Evolutionary conservation across 2,329 filamentous ascomycete species (phyloP), one percentile per base, ranked within the genome.

Genomic region (Alternaria consortialis): DNA sequence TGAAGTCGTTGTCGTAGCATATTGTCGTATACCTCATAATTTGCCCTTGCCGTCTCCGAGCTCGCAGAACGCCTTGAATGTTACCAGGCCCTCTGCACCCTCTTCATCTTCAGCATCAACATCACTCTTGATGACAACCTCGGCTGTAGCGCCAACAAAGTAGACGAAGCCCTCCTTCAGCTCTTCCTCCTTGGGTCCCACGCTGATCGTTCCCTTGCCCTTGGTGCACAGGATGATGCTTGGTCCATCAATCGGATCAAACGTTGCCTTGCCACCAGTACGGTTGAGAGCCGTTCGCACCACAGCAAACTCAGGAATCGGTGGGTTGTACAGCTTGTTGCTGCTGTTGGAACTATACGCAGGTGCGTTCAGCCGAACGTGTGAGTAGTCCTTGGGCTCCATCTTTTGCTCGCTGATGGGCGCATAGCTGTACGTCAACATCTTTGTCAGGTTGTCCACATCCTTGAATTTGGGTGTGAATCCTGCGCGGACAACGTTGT

Each of bases 401-500:
- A 99, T 96, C 83, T 97, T 97, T 79, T 99, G 95, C 80, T 97
- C 90, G 62, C 91, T 90, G 67, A 97, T 97, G 2, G 95, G 94
- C 0, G 95, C 94, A 74, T 96, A 97, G 71, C 90, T 92, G 83
- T 99, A 99, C 0, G 95, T 99, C 68, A 99, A 83, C 90, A 97
- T 97, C 63, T 88, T 86, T 34, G 94, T 93, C 11, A 99, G 85
- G 0, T 93, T 98, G 55, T 89, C 82, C 23, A 98, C 92, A 71
- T 99, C 95, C 82, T 98, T 97, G 86, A 97, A 99, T 79, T 99
- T 99, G 57, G 95, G 95, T 0, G 95, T 99, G 80, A 99, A 95
- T 43, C 95, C 95, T 0, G 95, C 95, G 57, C 95, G 93, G 53
- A 99, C 94, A 36, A 99, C 95, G 69, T 99, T 99, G 85, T 99